Base-by-base conservation (phyloP, 2,329 filamentous ascomycete species). In the Alternaria sp. region DNA sequence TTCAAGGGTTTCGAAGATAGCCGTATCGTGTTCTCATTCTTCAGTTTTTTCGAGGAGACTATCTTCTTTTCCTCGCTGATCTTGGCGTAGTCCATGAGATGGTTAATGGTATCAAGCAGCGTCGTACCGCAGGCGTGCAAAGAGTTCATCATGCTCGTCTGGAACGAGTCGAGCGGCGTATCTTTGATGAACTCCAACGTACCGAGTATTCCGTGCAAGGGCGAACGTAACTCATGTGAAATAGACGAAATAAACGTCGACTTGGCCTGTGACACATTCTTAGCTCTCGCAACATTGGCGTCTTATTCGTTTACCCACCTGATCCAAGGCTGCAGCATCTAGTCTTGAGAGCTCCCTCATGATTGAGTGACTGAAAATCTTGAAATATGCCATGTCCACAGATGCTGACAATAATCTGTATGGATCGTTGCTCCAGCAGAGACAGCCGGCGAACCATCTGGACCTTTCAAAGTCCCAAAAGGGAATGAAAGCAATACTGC, bases 291-390 rank as follows among this genome's bases (percentile, higher is more conserved):
- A n/a, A n/a, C n/a, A n/a, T n/a, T n/a, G n/a, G n/a, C n/a, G n/a
- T n/a, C n/a, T n/a, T n/a, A n/a, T n/a, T n/a, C n/a, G n/a, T n/a
- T n/a, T 45, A 26, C 57, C 10, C 57, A 72, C 71, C 56, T 77
- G 71, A 12, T 74, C 72, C 15, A 74, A 69, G 28, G 83, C 83
- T 36, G 84, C 75, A 0, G 85, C 85, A 61, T 88, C 85, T 50
- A 87, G 64, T 2, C 85, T 81, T 0, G 84, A 82, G 1, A 89
- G 78, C 57, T 90, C 87, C 0, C 85, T 82, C 81, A 88, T 88
- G 15, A 87, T 85, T 1, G 84, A 83, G 57, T 85, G 84, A 23
- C 77, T 74, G 56, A 81, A 80, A 0, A 79, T 68, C 36, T 74
- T 77, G 57, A 79, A 75, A n/a, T 77, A 80, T 2, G 69, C 56